A percentile compares a stretch with the other conserved stretches of the same genome.
Evolutionary conservation across 148 eudicot genomes (phyloP).

Genomic region (Amaranthus hypochondriacus): DNA sequence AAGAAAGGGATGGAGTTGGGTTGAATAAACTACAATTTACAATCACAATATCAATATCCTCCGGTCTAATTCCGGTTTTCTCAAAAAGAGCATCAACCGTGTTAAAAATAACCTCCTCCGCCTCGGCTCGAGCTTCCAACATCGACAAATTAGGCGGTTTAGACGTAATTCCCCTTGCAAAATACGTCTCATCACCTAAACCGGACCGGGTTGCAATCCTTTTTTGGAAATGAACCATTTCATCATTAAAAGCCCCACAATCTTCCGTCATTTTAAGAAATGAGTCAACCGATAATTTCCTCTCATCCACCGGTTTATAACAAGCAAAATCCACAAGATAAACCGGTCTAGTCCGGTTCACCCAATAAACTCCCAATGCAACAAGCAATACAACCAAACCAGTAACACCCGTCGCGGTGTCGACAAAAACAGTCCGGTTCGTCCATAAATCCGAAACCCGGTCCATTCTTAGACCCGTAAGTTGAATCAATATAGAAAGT

Average conservation of each 20-base stretch:
- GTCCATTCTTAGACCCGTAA: slow-evolving; percentile 37
- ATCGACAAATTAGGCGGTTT: slow-evolving; percentile 41
- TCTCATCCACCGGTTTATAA: slow-evolving; percentile 50
- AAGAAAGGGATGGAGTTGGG: slow-evolving; percentile 73
- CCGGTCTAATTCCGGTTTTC: slow-evolving; percentile 46
- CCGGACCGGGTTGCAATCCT: slow-evolving; percentile 48
- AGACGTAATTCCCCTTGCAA: slow-evolving; percentile 47
- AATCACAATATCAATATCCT: slow-evolving; percentile 59
- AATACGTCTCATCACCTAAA: slow-evolving; percentile 65
- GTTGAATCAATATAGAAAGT: slow-evolving; percentile 32
- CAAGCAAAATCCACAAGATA: slow-evolving; percentile 69
- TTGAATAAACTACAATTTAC: slow-evolving; percentile 81
- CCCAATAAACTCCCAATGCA: slow-evolving; percentile 43
- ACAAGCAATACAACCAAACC: slow-evolving; percentile 29
- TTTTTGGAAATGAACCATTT: slow-evolving; percentile 48
- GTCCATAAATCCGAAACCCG: slow-evolving; percentile 40
- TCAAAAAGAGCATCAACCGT: slow-evolving; percentile 53
- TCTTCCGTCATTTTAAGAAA: slow-evolving; percentile 53
- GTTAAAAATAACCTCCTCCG: slow-evolving; percentile 58
- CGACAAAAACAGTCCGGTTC: slow-evolving; percentile 23
- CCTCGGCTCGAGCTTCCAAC: slow-evolving; percentile 54
- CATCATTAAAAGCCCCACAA: slow-evolving; percentile 39
- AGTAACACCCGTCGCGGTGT: slow-evolving; percentile 38
- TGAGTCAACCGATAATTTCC: slow-evolving; percentile 38
- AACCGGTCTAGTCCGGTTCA: slow-evolving; percentile 41